Conservation (phyloP, 768 basidiomycete genomes). For the Suillus paluster region DNA sequence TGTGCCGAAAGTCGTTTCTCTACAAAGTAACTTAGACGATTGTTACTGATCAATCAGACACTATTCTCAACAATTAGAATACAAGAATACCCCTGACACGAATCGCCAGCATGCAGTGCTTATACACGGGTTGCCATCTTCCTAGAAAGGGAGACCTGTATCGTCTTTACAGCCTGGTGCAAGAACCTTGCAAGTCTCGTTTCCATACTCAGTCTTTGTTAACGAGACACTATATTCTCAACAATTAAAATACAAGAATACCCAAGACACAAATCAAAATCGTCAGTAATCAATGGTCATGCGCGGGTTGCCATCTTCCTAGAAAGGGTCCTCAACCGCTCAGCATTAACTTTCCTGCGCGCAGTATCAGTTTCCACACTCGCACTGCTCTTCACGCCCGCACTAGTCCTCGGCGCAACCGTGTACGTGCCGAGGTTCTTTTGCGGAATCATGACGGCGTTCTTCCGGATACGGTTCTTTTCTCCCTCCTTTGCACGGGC, state of each 20-base stretch:
- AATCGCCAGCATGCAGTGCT: too few relatives aligned
- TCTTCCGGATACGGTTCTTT: constrained; percentile 70
- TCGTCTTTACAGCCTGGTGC: too few relatives aligned
- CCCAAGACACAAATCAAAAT: not conserved
- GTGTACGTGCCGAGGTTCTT: constrained; percentile 77
- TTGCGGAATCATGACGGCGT: constrained; percentile 85
- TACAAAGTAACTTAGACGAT: too few relatives aligned
- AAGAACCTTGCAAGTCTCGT: too few relatives aligned
- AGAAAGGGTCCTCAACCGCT: constrained; percentile 69
- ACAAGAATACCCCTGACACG: too few relatives aligned
- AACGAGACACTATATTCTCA: too few relatives aligned
- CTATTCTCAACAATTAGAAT: too few relatives aligned
- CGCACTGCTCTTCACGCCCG: constrained; percentile 52
- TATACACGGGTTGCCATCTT: too few relatives aligned
- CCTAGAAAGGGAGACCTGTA: too few relatives aligned
- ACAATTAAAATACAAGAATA: not conserved
- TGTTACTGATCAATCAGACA: not conserved
- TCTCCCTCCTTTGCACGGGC: constrained; percentile 70
- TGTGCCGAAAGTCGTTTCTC: too few relatives aligned
- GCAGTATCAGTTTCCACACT: constrained; percentile 79
- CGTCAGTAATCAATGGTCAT: constrained; percentile 7
- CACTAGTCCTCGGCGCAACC: constrained; percentile 68
- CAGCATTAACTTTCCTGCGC: constrained; percentile 73
- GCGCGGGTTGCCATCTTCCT: constrained; percentile 44
- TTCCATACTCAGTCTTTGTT: too few relatives aligned